Evolutionary conservation across 2,329 filamentous ascomycete species (phyloP).

Genomic region (Fusarium tupiense): DNA sequence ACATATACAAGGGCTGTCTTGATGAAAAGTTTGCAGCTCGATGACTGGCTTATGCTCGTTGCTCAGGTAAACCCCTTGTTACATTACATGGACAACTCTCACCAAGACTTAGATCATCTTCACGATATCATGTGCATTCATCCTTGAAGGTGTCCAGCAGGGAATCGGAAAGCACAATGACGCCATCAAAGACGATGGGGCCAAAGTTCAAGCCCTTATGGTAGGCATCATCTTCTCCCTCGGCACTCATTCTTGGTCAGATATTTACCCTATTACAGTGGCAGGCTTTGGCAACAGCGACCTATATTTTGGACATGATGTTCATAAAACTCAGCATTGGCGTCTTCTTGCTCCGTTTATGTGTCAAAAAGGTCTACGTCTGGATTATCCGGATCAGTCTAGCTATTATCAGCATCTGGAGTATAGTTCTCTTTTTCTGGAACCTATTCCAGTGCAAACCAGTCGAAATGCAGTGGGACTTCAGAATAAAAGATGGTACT

Average conservation of each 20-base stretch:
- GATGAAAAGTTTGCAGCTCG: constrained; percentile 57
- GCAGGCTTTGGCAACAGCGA: constrained; percentile 61
- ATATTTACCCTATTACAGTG: constrained; percentile 48
- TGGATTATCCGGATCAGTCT: constrained; percentile 59
- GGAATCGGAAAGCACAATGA: constrained; percentile 61
- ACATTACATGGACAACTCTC: not conserved
- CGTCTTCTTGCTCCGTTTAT: constrained; percentile 61
- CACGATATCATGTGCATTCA: constrained; percentile 58
- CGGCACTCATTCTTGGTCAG: not conserved
- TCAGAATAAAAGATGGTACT: constrained; percentile 53
- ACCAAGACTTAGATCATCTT: constrained; percentile 52
- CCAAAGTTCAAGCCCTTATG: constrained; percentile 58
- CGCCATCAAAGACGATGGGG: constrained; percentile 52
- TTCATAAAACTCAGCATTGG: constrained; percentile 66
- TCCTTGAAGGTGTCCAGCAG: constrained; percentile 53
- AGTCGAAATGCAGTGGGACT: constrained; percentile 63
- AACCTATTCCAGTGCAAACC: constrained; percentile 62
- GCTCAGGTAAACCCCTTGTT: constrained; percentile 52
- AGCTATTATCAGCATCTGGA: constrained; percentile 58
- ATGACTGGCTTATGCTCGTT: constrained; percentile 65
- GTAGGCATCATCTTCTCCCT: constrained; percentile 41
- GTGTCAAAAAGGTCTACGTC: constrained; percentile 57
- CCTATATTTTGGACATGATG: constrained; percentile 64
- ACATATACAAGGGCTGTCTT: constrained; percentile 56
- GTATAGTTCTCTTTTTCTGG: constrained; percentile 61